phyloP scores from a whole-genome alignment of 352 stramenopile genomes.

The Globisporangium megalacanthum region DNA sequence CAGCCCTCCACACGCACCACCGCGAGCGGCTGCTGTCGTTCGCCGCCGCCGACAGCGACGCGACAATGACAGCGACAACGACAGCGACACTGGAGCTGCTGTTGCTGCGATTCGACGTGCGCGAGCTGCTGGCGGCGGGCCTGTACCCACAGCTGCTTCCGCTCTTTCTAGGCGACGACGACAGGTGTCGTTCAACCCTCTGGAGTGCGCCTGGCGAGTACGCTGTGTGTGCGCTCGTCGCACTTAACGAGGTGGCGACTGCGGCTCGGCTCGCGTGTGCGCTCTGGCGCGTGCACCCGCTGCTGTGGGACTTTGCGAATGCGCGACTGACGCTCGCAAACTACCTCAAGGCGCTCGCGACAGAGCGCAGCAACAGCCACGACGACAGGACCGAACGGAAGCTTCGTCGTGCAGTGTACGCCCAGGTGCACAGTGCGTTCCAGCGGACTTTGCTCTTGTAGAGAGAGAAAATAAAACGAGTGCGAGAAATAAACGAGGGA shows the following conservation, averaged over 20 bases:
- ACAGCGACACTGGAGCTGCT: constrained; percentile 30
- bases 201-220: constrained; percentile 69
- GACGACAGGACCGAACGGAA: not conserved
- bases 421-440: constrained; percentile 19
- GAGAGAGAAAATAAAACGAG: too few species aligned
- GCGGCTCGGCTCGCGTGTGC: constrained; percentile 48
- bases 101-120: constrained; percentile 59
- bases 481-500: too few species aligned
- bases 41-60: not conserved
- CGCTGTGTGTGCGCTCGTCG: constrained; percentile 57
- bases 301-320: constrained; percentile 70
- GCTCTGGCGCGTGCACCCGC: constrained; percentile 44
- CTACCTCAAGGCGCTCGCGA: constrained; percentile 34
- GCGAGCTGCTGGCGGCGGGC: constrained; percentile 28
- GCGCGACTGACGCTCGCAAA: constrained; percentile 52
- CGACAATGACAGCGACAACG: not conserved
- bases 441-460: constrained; percentile 13
- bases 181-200: constrained; percentile 2
- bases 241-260: constrained; percentile 32
- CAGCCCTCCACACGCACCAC: constrained; percentile 35
- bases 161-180: constrained; percentile 10
- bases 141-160: constrained; percentile 34
- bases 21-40: constrained; percentile 22
- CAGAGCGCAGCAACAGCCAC: not conserved
- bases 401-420: constrained; percentile 28